Conservation (phyloP, 2,329 filamentous ascomycete species). For the Fusarium torreyae region DNA sequence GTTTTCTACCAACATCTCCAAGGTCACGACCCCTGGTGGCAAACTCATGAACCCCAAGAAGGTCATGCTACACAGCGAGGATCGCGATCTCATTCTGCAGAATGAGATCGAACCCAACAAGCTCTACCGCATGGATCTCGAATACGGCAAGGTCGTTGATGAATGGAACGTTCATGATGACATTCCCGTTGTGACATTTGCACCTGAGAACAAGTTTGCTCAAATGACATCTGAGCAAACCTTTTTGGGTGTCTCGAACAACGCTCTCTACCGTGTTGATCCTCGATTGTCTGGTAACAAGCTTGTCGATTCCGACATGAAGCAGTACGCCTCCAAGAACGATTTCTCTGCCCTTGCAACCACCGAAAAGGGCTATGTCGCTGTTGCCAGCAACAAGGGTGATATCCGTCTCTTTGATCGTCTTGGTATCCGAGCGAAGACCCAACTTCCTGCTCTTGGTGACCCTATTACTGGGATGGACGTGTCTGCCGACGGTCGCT, state of each 20-base stretch:
- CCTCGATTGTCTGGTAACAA: slow-evolving; percentile 92
- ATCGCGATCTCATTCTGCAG: slow-evolving; percentile 90
- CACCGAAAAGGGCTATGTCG: slow-evolving; percentile 96
- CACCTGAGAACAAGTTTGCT: slow-evolving; percentile 96
- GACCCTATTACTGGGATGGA: slow-evolving; percentile 96
- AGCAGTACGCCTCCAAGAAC: slow-evolving; percentile 97
- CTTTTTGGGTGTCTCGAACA: slow-evolving; percentile 92
- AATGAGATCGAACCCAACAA: slow-evolving; percentile 88
- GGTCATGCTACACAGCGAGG: slow-evolving; percentile 94
- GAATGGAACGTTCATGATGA: slow-evolving; percentile 99
- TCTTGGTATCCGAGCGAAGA: slow-evolving; percentile 97
- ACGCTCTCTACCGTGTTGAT: slow-evolving; percentile 94
- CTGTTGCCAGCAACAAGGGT: slow-evolving; percentile 97
- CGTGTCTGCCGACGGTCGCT: slow-evolving; percentile 94
- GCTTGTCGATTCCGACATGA: slow-evolving; percentile 91
- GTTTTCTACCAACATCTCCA: slow-evolving; percentile 97
- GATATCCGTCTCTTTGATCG: slow-evolving; percentile 97
- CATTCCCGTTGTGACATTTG: slow-evolving; percentile 92
- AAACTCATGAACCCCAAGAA: slow-evolving; percentile 94
- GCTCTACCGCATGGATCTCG: slow-evolving; percentile 96
- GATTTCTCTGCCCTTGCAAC: slow-evolving; percentile 96
- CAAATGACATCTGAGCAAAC: slow-evolving; percentile 97
- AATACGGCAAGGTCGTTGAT: slow-evolving; percentile 97
- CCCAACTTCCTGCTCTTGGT: slow-evolving; percentile 93
- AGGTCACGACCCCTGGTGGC: slow-evolving; percentile 89